A percentile compares a stretch with the other conserved stretches of the same genome.
These are phyloP conservation scores for Tricholoma flavovirens DNA, from an alignment of 768 basidiomycete species.

Conservation along the genomic window DNA sequence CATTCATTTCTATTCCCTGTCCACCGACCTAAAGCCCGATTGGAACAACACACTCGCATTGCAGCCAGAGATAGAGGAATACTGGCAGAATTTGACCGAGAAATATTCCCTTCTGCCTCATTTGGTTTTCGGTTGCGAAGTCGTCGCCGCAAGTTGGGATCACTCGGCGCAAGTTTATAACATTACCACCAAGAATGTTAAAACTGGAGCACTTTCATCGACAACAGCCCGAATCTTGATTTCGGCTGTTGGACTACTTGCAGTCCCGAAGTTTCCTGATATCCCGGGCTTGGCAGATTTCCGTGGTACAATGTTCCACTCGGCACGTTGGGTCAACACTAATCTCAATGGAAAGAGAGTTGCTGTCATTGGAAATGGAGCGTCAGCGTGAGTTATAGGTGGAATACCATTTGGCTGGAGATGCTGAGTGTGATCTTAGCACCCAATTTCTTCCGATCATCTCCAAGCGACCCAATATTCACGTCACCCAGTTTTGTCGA, in stretches of 20 bases:
- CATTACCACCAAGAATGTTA: conserved; percentile 28
- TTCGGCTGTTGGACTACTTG: conserved; percentile 44
- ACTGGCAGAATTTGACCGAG: conserved; percentile 29
- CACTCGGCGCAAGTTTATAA: conserved; percentile 28
- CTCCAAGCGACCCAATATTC: conserved; percentile 31
- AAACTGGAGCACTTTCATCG: conserved; percentile 22
- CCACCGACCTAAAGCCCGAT: conserved; percentile 33
- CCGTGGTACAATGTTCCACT: conserved; percentile 48
- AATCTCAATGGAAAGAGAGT: conserved; percentile 42
- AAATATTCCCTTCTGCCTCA: conserved; percentile 38
- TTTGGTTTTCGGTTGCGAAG: conserved; percentile 38
- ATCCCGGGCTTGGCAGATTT: conserved; percentile 34
- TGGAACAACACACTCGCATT: conserved; percentile 34
- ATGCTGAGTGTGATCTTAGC: conserved; percentile 20
- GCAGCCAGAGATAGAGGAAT: conserved; percentile 37
- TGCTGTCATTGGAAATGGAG: conserved; percentile 55
- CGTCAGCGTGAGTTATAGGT: conserved; percentile 37
- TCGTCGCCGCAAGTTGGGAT: conserved; percentile 44
- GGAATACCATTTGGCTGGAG: neutral
- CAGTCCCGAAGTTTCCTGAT: conserved; percentile 34
- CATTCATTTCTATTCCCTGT: conserved; percentile 34
- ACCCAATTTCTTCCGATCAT: conserved; percentile 47
- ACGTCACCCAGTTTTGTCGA: conserved; percentile 45
- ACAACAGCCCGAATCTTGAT: conserved; percentile 43
- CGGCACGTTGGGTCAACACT: conserved; percentile 42